Evolutionary conservation across 768 basidiomycete genomes (phyloP).

Genomic region (Brasilioporus rufonigricans): DNA sequence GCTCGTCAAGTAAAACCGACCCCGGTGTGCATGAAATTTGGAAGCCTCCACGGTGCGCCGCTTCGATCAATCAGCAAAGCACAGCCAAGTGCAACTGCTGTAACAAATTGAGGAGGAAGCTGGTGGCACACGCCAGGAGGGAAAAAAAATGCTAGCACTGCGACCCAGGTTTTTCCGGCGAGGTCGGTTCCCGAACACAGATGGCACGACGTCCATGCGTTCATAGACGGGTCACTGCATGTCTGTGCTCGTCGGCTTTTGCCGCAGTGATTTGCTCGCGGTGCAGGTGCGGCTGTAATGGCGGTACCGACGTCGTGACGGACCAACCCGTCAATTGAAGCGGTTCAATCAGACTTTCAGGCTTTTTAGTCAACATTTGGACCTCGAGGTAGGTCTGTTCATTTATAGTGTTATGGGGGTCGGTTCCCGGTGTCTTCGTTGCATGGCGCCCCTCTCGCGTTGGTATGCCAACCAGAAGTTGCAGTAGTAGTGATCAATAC

Average conservation of each 20-base stretch:
- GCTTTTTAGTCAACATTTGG: not conserved
- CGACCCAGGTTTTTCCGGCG: constrained; percentile 1
- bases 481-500: not conserved
- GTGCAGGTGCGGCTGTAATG: not conserved
- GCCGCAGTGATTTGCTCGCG: not conserved
- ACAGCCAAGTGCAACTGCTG: not conserved
- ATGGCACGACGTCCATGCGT: not conserved
- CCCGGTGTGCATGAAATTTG: not conserved
- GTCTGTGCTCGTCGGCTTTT: not conserved
- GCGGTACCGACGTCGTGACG: not conserved
- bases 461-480: not conserved
- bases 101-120: not conserved
- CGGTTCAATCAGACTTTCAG: not conserved
- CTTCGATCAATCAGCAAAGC: not conserved
- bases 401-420: not conserved
- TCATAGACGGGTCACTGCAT: not conserved
- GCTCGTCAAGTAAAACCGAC: not conserved
- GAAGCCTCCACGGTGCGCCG: not conserved
- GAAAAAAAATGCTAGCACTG: not conserved
- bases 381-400: too few relatives aligned
- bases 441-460: not conserved
- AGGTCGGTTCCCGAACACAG: not conserved
- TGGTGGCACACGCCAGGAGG: not conserved
- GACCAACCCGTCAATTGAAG: too few relatives aligned
- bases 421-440: not conserved